Evolutionary conservation across 345 rosid species (phyloP).

Genomic region (Turritis glabra): DNA sequence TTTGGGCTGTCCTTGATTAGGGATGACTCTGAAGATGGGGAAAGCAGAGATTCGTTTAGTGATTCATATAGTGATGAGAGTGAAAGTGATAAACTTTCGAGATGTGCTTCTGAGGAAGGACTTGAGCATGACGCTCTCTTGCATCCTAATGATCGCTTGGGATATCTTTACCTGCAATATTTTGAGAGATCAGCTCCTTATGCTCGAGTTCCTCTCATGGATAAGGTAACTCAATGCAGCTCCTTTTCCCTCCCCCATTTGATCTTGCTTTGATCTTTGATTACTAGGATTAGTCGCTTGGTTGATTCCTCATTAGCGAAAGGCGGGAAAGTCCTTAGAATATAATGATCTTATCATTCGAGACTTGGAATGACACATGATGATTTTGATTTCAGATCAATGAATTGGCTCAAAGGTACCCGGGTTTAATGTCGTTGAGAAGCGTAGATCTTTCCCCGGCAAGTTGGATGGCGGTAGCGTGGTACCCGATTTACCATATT

Average conservation of each 20-base stretch:
- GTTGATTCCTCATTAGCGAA: background rate
- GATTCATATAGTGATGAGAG: constrained; percentile 90
- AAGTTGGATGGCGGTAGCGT: constrained; percentile 99
- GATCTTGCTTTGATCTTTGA: background rate
- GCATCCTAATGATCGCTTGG: constrained; percentile 74
- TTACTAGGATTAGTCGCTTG: background rate
- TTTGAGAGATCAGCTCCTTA: constrained; percentile 94
- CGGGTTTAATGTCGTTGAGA: constrained; percentile 86
- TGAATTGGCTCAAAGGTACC: constrained; percentile 66
- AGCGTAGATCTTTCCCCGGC: constrained; percentile 99
- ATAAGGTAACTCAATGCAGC: constrained; percentile 62
- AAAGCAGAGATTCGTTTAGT: constrained; percentile 76
- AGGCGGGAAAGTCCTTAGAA: background rate
- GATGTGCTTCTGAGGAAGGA: constrained; percentile 90
- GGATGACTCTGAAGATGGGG: constrained; percentile 78
- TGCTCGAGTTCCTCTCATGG: constrained; percentile 96
- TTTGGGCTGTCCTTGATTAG: constrained; percentile 36
- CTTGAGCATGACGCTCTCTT: constrained; percentile 63
- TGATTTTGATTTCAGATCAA: constrained; percentile 57
- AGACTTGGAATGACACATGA: background rate
- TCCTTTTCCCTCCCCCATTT: background rate
- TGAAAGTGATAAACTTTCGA: constrained; percentile 81
- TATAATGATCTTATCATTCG: background rate
- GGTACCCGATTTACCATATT: constrained; percentile 97
- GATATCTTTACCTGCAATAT: constrained; percentile 71